Base-by-base conservation (phyloP, 2,329 filamentous ascomycete species). In the Aspergillus persii region DNA sequence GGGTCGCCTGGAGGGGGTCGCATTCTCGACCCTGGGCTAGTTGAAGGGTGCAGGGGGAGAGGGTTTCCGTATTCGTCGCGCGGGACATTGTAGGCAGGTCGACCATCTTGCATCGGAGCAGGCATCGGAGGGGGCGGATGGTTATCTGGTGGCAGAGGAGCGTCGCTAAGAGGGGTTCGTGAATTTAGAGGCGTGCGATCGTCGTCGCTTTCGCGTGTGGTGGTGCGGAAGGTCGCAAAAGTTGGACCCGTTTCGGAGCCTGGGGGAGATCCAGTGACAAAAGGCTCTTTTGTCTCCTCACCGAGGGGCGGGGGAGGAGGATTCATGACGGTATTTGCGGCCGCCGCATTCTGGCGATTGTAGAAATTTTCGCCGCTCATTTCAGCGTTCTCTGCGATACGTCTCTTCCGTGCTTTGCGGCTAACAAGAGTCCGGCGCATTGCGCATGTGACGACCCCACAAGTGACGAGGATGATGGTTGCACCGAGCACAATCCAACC, bases 321-420 rank as follows among this genome's bases (percentile, higher is more conserved):
- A 31, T 59, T 57, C 23, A 68, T 29, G 49, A 67, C 69, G 47
- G 71, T 60, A 51, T 69, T 64, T 18, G 71, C 63, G 33, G 74
- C 68, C 31, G 72, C 68, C 23, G 74, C 74, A 66, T 76, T 72
- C 67, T 83, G 77, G 60, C 88, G 84, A 69, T 88, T 89, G 76
- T 96, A 97, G 74, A 89, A 97, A 71, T 93, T 95, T 69, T 95
- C 88, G 30, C 94, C 94, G 73, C 91, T 98, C 93, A 98, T 98
- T 73, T 98, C 93, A 7, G 93, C 91, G 72, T 98, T 96, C 75
- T 96, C 90, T 2, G 88, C 92, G 71, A 98, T 96, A 50, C 92
- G 86, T 80, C 89, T 91, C 82, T 95, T 93, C 62, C 93, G 86
- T n/a, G 93, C 91, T 79, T 97, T 97, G 68, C 94, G 86, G 75